These are phyloP conservation scores for Blastobotrys chiropterorum DNA, from an alignment of 805 yeast species.

Conservation along the genomic window DNA sequence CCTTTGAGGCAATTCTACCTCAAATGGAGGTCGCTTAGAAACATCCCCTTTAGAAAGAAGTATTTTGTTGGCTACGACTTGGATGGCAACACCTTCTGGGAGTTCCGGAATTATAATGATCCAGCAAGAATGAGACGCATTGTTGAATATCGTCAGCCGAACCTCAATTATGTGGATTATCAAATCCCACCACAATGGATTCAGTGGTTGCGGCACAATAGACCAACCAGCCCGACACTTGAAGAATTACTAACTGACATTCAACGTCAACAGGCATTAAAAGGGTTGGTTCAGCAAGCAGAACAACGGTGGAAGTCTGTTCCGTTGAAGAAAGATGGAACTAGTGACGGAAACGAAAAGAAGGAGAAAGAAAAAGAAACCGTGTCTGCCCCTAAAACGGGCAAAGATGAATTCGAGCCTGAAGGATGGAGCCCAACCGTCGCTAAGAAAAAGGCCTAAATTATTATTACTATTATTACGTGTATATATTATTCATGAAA, in stretches of 20 bases:
- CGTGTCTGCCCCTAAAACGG: slow-evolving; percentile 1
- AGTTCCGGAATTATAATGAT: slow-evolving; percentile 49
- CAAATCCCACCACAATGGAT: slow-evolving; percentile 56
- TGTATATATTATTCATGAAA: background rate
- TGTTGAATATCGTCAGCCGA: slow-evolving; percentile 47
- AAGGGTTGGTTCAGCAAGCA: slow-evolving; percentile 42
- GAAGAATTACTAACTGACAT: slow-evolving; percentile 57
- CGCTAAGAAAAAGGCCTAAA: background rate
- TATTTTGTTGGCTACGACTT: slow-evolving; percentile 70
- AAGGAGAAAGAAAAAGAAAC: background rate
- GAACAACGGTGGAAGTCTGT: slow-evolving; percentile 32
- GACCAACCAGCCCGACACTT: slow-evolving; percentile 54
- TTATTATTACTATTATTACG: background rate
- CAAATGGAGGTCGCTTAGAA: slow-evolving; percentile 54
- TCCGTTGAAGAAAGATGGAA: slow-evolving; percentile 24
- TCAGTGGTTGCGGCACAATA: slow-evolving; percentile 69
- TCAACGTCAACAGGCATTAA: slow-evolving; percentile 47
- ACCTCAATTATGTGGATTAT: slow-evolving; percentile 50
- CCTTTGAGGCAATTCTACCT: slow-evolving; percentile 44
- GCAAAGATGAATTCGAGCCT: slow-evolving; percentile 8
- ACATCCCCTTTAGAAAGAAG: slow-evolving; percentile 60
- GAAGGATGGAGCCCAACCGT: slow-evolving; percentile 7
- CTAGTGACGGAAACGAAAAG: background rate
- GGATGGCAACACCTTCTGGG: slow-evolving; percentile 87
- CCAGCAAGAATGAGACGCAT: slow-evolving; percentile 54